Evolutionary conservation across 208 protist species (phyloP).

Genomic region (Acanthamoeba lenticulata): DNA sequence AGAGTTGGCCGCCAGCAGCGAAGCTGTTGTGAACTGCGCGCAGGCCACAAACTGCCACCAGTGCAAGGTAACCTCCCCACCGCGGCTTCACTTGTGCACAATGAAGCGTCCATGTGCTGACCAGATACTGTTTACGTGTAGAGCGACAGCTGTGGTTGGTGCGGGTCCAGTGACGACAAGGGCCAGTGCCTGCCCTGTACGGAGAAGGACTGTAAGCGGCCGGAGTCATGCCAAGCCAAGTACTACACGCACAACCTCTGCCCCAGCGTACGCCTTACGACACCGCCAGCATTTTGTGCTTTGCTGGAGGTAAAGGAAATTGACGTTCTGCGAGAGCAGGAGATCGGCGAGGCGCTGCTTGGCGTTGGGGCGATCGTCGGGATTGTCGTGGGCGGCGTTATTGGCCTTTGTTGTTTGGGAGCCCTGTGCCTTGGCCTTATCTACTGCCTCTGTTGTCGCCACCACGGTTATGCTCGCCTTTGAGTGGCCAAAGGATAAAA

Average conservation of each 20-base stretch:
- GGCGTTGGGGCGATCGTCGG: background rate
- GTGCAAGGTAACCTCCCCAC: background rate
- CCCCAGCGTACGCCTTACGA: background rate
- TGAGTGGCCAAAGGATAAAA: background rate
- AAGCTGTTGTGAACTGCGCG: background rate
- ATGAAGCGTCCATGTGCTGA: background rate
- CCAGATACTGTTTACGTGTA: background rate
- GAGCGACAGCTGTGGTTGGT: background rate
- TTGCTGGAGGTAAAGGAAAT: background rate
- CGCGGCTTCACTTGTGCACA: background rate
- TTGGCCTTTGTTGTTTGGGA: background rate
- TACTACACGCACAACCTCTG: constrained; percentile 22
- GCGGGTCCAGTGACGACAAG: background rate
- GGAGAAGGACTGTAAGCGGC: background rate
- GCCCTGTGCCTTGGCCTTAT: background rate
- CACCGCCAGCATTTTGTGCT: background rate
- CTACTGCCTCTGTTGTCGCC: background rate
- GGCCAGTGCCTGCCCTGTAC: background rate
- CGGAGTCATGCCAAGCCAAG: background rate
- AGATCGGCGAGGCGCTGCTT: background rate
- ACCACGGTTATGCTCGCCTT: background rate
- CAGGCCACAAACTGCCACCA: background rate
- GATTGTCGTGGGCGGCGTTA: background rate
- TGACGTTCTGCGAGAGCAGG: background rate
- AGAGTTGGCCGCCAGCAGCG: background rate